These are phyloP conservation scores for Digitaria exilis DNA, from an alignment of 202 grass and related monocot genomes.

Conservation along the genomic window DNA sequence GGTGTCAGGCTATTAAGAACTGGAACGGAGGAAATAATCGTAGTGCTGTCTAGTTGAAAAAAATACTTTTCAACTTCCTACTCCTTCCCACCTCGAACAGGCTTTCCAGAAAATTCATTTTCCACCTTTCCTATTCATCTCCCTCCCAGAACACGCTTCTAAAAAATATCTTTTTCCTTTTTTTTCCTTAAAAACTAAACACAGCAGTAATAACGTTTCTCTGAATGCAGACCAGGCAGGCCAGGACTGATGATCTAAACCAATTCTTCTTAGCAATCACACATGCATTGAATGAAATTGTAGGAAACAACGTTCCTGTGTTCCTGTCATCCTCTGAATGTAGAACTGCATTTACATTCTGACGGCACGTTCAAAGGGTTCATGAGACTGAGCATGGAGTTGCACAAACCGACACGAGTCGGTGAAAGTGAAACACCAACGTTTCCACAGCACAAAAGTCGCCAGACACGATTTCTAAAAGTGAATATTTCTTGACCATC, in stretches of 20 bases:
- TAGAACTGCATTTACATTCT: slow-evolving; percentile 33
- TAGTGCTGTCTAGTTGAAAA: no score
- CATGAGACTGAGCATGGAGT: no score
- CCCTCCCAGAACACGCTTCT: no score
- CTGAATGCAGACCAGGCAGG: neutral
- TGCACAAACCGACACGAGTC: neutral
- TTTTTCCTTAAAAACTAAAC: no score
- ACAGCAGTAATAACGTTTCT: neutral
- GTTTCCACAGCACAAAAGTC: slow-evolving; percentile 11
- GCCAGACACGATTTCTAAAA: neutral
- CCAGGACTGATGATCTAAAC: neutral
- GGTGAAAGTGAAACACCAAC: neutral
- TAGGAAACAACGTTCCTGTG: neutral
- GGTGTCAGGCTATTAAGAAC: neutral
- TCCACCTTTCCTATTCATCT: no score
- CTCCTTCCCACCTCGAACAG: no score
- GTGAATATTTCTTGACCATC: neutral
- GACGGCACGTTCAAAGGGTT: no score
- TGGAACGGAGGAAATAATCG: no score
- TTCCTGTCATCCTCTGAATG: neutral
- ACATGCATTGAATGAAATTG: neutral
- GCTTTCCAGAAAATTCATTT: no score
- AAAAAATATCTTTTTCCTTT: no score
- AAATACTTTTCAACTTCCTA: no score
- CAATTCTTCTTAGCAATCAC: neutral